Conservation (phyloP, 169 alveolate genomes). For the Plasmodium ovale region DNA sequence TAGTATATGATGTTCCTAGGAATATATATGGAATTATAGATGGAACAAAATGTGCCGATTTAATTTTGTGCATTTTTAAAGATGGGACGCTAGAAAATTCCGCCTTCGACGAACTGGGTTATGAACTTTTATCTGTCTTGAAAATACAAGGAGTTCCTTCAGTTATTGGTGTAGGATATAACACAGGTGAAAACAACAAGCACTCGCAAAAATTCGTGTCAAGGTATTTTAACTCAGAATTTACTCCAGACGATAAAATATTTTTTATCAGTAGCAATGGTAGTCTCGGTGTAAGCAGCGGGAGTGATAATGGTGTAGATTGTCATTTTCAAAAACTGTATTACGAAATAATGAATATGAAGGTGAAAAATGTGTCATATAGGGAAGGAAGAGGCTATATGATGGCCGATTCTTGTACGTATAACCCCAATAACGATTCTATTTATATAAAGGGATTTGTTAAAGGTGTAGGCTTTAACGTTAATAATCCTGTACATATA, state of each 20-base stretch:
- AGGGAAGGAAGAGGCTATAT: slow-evolving; percentile 85
- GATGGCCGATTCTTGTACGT: slow-evolving; percentile 77
- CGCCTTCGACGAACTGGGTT: slow-evolving; percentile 70
- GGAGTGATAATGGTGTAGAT: slow-evolving; percentile 29
- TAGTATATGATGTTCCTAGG: slow-evolving; percentile 65
- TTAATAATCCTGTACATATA: slow-evolving; percentile 81
- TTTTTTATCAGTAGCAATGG: slow-evolving; percentile 60
- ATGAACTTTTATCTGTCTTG: slow-evolving; percentile 79
- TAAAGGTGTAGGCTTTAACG: slow-evolving; percentile 84
- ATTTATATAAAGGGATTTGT: slow-evolving; percentile 81
- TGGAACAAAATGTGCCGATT: slow-evolving; percentile 76
- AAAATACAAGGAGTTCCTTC: slow-evolving; percentile 87
- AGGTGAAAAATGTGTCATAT: slow-evolving; percentile 77
- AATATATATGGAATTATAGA: slow-evolving; percentile 74
- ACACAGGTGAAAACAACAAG: slow-evolving; percentile 60
- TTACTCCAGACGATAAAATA: slow-evolving; percentile 80
- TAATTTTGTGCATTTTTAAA: slow-evolving; percentile 67
- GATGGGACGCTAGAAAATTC: slow-evolving; percentile 63
- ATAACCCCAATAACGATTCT: slow-evolving; percentile 71
- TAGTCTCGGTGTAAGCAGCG: slow-evolving; percentile 21
- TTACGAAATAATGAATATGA: slow-evolving; percentile 77
- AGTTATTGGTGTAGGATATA: slow-evolving; percentile 82
- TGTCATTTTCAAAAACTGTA: slow-evolving; percentile 50
- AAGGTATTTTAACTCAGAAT: slow-evolving; percentile 84
- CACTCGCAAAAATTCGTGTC: slow-evolving; percentile 67